Percentiles rank a stretch among this genome's conserved stretches.
Evolutionary conservation across 345 rosid species (phyloP).

Genomic region (Linum usitatissimum): DNA sequence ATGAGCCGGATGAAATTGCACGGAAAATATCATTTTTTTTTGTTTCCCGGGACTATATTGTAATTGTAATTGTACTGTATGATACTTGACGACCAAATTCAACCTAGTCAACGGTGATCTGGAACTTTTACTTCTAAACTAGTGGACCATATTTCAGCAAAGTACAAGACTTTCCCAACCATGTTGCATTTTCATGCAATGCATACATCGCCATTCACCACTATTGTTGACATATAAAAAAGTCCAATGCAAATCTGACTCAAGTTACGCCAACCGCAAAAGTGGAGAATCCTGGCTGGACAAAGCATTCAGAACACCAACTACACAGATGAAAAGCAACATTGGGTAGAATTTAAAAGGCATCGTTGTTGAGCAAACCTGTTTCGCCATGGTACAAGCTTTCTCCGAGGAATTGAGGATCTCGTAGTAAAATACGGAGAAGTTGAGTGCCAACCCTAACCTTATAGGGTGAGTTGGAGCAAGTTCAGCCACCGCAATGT

Average conservation of each 20-base stretch:
- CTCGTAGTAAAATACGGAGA: slow-evolving; percentile 2
- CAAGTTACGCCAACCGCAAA: too few relatives aligned
- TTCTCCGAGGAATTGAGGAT: slow-evolving; percentile 5
- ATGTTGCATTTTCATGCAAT: background rate
- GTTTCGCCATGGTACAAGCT: slow-evolving; percentile 6
- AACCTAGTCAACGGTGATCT: background rate
- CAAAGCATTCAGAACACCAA: background rate
- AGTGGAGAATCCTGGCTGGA: background rate
- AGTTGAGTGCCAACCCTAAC: slow-evolving; percentile 3
- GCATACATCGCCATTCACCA: background rate
- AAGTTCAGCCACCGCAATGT: slow-evolving; percentile 1
- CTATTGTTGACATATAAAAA: too few relatives aligned
- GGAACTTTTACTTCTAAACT: background rate
- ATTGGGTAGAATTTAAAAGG: too few relatives aligned
- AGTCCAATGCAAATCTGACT: too few relatives aligned
- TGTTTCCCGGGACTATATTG: background rate
- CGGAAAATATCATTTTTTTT: background rate
- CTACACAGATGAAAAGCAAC: background rate
- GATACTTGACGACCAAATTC: background rate
- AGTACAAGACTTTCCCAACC: background rate
- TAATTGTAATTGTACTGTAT: background rate
- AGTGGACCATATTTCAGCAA: background rate
- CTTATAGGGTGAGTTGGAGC: slow-evolving; percentile 7
- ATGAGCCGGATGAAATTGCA: background rate
- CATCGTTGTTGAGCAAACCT: background rate